Conservation (phyloP, 148 eudicot species). For the Oxyria digyna region DNA sequence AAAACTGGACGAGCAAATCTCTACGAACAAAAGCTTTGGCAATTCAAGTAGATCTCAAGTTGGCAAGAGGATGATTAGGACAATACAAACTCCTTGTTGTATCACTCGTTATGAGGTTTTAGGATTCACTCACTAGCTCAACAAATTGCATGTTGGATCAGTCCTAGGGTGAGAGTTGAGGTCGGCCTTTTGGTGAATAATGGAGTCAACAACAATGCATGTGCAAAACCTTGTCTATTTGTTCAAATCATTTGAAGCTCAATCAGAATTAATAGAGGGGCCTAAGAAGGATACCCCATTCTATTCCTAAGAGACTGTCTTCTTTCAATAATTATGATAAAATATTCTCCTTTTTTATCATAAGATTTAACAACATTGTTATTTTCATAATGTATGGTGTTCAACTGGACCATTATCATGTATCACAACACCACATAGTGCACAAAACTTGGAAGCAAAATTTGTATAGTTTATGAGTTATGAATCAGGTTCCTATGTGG, state of each 20-base stretch:
- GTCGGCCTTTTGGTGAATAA: not conserved
- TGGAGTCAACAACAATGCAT: constrained; percentile 7
- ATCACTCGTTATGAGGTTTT: not conserved
- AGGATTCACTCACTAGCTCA: not conserved
- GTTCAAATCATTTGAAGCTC: not conserved
- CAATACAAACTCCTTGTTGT: not conserved
- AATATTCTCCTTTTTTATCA: not conserved
- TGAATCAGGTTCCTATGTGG: constrained; percentile 1
- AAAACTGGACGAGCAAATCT: no score
- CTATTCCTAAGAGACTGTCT: not conserved
- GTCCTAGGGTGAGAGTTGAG: not conserved
- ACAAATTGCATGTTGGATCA: not conserved
- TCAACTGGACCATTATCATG: not conserved
- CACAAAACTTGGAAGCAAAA: not conserved
- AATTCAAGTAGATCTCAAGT: no score
- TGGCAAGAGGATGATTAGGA: no score
- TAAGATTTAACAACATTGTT: not conserved
- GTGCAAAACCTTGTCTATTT: constrained; percentile 3
- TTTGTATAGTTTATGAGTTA: not conserved
- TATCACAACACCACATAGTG: not conserved
- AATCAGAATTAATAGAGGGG: not conserved
- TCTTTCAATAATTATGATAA: not conserved
- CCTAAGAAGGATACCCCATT: not conserved
- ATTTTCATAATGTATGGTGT: not conserved
- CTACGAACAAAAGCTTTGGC: no score